A percentile compares a stretch with the other conserved stretches of the same genome.
phyloP scores from a whole-genome alignment of 176 grass and related monocot genomes.

The Triticum timopheevii region DNA sequence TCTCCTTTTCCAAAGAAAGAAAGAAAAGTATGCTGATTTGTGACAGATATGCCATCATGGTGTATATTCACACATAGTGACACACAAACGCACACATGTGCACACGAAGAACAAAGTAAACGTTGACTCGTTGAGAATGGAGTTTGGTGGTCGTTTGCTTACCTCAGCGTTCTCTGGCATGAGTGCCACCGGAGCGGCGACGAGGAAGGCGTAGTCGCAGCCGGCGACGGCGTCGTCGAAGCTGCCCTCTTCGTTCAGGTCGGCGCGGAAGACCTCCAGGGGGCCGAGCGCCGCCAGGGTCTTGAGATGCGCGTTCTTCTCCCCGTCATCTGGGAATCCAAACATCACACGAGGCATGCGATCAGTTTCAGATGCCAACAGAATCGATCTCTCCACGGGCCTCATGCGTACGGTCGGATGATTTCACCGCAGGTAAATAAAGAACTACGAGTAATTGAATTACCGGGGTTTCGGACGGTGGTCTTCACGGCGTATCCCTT shows the following conservation, averaged over 20 bases:
- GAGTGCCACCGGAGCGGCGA: conserved; percentile 59
- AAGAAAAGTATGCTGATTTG: neutral
- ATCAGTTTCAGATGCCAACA: neutral
- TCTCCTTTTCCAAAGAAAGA: too few species aligned
- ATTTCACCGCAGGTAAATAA: neutral
- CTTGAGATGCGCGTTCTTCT: conserved; percentile 40
- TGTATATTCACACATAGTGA: too few species aligned
- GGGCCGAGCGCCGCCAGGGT: conserved; percentile 35
- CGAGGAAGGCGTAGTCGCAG: conserved; percentile 60
- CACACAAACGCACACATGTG: neutral
- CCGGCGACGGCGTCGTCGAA: conserved; percentile 53
- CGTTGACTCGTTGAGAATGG: neutral
- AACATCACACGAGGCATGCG: neutral
- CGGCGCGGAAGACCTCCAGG: conserved; percentile 39
- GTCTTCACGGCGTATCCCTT: conserved; percentile 62
- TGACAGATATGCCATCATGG: neutral
- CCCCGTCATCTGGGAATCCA: conserved; percentile 23
- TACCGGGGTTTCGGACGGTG: conserved; percentile 63
- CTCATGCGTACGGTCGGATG: too few species aligned
- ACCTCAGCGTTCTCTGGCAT: conserved; percentile 47
- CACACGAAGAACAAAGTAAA: neutral
- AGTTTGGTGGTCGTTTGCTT: neutral
- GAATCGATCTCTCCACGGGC: neutral
- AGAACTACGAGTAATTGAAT: neutral
- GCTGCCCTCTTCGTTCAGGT: conserved; percentile 54